Evolutionary conservation across 1,139 yeast species (phyloP).

Genomic region (Wickerhamomyces sp.): DNA sequence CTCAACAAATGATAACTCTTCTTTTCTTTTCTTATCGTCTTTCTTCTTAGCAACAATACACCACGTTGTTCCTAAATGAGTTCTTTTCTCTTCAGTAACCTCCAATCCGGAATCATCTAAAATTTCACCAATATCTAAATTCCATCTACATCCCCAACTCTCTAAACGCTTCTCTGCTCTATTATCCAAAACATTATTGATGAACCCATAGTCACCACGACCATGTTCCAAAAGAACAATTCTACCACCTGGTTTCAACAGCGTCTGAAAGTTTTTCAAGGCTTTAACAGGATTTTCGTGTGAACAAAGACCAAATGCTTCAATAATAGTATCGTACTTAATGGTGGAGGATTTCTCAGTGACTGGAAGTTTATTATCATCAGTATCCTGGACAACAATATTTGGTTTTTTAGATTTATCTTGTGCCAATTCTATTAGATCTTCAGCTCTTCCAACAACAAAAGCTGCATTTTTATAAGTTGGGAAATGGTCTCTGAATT

Average conservation of each 20-base stretch:
- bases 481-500: conserved; percentile 66
- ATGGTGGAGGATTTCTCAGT: conserved; percentile 29
- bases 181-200: conserved; percentile 77
- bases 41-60: conserved; percentile 70
- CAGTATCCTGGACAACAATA: conserved; percentile 20
- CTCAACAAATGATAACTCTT: conserved; percentile 43
- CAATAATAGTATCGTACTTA: conserved; percentile 86
- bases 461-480: conserved; percentile 69
- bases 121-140: conserved; percentile 83
- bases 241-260: conserved; percentile 89
- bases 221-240: conserved; percentile 90
- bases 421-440: conserved; percentile 54
- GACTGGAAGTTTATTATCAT: conserved; percentile 16
- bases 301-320: conserved; percentile 93
- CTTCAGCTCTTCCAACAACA: conserved; percentile 92
- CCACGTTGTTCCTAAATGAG: conserved; percentile 95
- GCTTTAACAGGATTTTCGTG: conserved; percentile 91
- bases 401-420: conserved; percentile 17
- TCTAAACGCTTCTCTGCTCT: conserved; percentile 80
- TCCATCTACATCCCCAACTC: conserved; percentile 98
- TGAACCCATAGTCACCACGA: conserved; percentile 70
- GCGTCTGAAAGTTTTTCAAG: conserved; percentile 61
- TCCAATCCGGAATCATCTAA: conserved; percentile 82
- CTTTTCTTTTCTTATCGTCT: conserved; percentile 51
- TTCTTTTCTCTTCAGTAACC: conserved; percentile 71